A percentile compares a stretch with the other conserved stretches of the same genome.
Conservation (phyloP, 768 basidiomycete genomes). For the Kwoniella sp. region DNA sequence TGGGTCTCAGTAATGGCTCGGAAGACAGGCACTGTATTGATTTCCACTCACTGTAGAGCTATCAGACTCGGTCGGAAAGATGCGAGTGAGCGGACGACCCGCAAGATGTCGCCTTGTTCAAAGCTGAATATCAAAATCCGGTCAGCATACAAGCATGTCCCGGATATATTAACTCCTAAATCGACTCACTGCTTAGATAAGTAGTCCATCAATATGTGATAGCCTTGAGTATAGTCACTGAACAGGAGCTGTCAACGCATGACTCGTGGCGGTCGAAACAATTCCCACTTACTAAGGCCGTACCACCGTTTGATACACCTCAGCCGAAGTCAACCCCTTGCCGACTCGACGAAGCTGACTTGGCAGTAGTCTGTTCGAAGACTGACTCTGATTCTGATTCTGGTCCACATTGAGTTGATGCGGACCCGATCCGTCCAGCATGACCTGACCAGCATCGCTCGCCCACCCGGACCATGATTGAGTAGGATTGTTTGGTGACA, state of each 20-base stretch:
- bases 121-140: conserved; percentile 63
- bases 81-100: conserved; percentile 89
- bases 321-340: conserved; percentile 53
- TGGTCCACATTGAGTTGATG: not conserved
- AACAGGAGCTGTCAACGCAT: conserved; percentile 6
- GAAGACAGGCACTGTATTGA: not conserved
- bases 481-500: conserved; percentile 18
- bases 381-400: conserved; percentile 1
- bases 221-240: conserved; percentile 88
- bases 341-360: conserved; percentile 7
- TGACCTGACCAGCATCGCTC: conserved; percentile 9
- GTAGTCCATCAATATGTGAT: conserved; percentile 95
- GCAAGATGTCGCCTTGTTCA: conserved; percentile 92
- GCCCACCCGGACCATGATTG: conserved; percentile 7
- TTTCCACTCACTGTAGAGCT: conserved; percentile 67
- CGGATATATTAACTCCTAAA: too few relatives aligned
- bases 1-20: too few relatives aligned
- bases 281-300: conserved; percentile 64
- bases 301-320: conserved; percentile 67
- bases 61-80: conserved; percentile 96
- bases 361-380: not conserved
- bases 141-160: not conserved
- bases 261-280: too few relatives aligned
- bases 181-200: conserved; percentile 66
- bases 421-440: conserved; percentile 5